These are phyloP conservation scores for Fusarium sp. DNA, from an alignment of 2,329 filamentous ascomycete genomes.

Conservation along the genomic window DNA sequence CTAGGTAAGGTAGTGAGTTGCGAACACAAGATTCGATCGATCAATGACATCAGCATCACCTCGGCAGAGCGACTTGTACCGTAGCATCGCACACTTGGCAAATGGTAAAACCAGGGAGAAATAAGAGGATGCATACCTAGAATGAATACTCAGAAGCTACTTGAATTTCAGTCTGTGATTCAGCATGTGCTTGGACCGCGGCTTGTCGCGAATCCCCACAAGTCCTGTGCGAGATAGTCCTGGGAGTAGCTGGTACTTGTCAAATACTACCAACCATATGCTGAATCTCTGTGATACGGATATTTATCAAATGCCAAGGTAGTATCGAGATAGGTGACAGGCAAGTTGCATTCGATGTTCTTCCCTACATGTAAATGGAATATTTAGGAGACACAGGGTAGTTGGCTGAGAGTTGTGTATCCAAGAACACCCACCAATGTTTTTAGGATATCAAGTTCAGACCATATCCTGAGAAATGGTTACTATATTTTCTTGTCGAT, in stretches of 20 bases:
- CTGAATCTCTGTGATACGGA: not conserved
- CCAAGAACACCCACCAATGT: not conserved
- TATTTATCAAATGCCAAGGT: not conserved
- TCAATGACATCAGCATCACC: conserved; percentile 30
- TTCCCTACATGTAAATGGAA: not conserved
- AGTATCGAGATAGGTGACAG: not conserved
- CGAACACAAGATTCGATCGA: conserved; percentile 4
- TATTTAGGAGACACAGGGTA: conserved; percentile 1
- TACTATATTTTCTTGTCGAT: not conserved
- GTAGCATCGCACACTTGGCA: not conserved
- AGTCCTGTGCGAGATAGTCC: not conserved
- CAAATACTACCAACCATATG: not conserved
- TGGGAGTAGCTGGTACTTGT: conserved; percentile 13
- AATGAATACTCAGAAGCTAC: not conserved
- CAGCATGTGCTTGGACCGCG: conserved; percentile 18
- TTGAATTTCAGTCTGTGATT: not conserved
- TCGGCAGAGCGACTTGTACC: conserved; percentile 3
- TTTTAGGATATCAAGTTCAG: not conserved
- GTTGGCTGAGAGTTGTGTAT: not conserved
- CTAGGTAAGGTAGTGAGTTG: not conserved
- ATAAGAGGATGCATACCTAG: not conserved
- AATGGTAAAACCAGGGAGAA: not conserved
- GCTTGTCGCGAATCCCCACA: conserved; percentile 23
- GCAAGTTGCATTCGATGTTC: not conserved
- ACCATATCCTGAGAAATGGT: too few species aligned